Evolutionary conservation across 495 filamentous ascomycete genomes (phyloP).

Genomic region (Parmelia sp.): DNA sequence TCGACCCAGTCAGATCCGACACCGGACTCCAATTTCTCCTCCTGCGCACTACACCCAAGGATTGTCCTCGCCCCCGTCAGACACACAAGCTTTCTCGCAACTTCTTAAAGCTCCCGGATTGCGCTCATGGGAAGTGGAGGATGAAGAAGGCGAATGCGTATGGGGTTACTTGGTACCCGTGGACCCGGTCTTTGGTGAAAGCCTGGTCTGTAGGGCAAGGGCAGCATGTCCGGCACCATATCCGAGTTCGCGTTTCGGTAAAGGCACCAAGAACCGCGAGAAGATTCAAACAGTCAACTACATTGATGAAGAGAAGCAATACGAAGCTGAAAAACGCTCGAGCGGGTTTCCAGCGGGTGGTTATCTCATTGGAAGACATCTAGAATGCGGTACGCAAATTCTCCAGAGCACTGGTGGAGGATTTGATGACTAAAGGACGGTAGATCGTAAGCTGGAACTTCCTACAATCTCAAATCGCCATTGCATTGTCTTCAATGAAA

Average conservation of each 20-base stretch:
- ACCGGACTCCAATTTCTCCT: conserved; percentile 45
- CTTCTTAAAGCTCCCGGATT: conserved; percentile 67
- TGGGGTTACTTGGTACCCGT: conserved; percentile 93
- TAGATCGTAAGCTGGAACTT: conserved; percentile 73
- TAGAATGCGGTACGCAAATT: conserved; percentile 73
- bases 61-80: conserved; percentile 59
- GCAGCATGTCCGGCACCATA: conserved; percentile 52
- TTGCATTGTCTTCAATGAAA: conserved; percentile 83
- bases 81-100: conserved; percentile 69
- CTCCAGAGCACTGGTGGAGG: background rate
- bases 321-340: conserved; percentile 39
- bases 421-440: conserved; percentile 22
- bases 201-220: conserved; percentile 66
- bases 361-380: conserved; percentile 86
- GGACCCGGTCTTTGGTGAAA: conserved; percentile 58
- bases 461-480: conserved; percentile 93
- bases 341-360: conserved; percentile 61
- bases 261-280: conserved; percentile 34
- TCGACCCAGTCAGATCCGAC: conserved; percentile 49
- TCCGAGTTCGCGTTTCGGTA: conserved; percentile 24
- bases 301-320: conserved; percentile 50
- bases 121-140: conserved; percentile 72
- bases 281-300: conserved; percentile 34
- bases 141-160: conserved; percentile 82
- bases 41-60: conserved; percentile 56